phyloP scores from a whole-genome alignment of 1,284 basidiomycete species.

The Phenoliferia sp. region DNA sequence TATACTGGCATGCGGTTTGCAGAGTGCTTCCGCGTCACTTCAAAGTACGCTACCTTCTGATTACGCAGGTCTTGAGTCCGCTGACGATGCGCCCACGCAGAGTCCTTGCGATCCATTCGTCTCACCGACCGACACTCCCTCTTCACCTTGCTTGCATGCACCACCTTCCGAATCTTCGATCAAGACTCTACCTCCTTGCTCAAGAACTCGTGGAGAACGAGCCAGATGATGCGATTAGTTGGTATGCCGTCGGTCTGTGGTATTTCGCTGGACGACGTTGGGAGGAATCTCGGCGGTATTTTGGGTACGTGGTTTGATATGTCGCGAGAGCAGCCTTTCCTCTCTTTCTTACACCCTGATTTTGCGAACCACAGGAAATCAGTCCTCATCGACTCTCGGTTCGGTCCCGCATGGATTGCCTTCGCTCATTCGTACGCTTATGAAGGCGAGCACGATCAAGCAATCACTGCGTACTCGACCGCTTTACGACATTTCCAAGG shows the following conservation, averaged over 20 bases:
- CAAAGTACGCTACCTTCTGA: conserved; percentile 52
- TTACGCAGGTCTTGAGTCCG: background rate
- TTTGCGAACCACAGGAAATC: conserved; percentile 64
- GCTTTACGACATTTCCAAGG: conserved; percentile 90
- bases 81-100: conserved; percentile 45
- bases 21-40: conserved; percentile 85
- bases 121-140: conserved; percentile 81
- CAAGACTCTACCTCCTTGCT: conserved; percentile 88
- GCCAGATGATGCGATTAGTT: conserved; percentile 84
- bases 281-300: conserved; percentile 83
- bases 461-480: conserved; percentile 95
- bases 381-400: conserved; percentile 91
- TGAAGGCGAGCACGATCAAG: conserved; percentile 97
- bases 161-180: conserved; percentile 82
- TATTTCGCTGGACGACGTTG: conserved; percentile 82
- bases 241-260: conserved; percentile 99
- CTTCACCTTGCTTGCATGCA: conserved; percentile 97
- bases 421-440: conserved; percentile 96
- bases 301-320: conserved; percentile 58
- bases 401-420: conserved; percentile 93
- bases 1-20: conserved; percentile 86
- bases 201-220: conserved; percentile 92
- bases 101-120: conserved; percentile 70
- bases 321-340: too few relatives aligned
- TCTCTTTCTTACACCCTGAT: background rate